Base-by-base conservation (phyloP, 2,329 filamentous ascomycete species). In the Clonostachys solani region DNA sequence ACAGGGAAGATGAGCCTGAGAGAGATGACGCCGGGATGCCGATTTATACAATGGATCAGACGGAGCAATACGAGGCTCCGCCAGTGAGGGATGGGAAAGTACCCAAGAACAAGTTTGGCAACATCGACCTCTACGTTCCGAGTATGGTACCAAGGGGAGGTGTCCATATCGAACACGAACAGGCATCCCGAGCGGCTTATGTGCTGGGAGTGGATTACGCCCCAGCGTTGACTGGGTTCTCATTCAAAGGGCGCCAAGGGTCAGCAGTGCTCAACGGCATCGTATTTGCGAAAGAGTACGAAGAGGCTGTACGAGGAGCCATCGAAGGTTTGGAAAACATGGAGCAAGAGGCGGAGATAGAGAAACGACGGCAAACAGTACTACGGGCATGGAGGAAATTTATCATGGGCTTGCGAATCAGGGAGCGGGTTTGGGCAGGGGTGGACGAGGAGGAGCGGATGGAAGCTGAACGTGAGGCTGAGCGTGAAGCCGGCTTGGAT, bases 31-130 rank as follows among this genome's bases (percentile, higher is more conserved):
- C 61, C 2, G 79, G 77, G 3, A 80, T 72, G 2, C 82, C 83
- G 2, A 65, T 86, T 2, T 87, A 80, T 57, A 81, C 73, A 0
- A 61, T 74, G 16, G 76, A 81, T 9, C 83, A 90, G 59, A 89
- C 92, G 0, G 79, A 86, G 13, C 50, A 84, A 0, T 97, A 95
- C 64, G 67, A 80, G 12, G 81, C 92, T 1, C 87, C 89, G 1
- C 85, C 90, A 0, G 84, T 97, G 2, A 73, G 87, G 5, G 69
- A 83, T 45, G 92, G 91, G 1, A 73, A 75, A 12, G 78, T 97
- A 2, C 92, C 94, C 0, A 92, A 89, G 67, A 99, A 99, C 61
- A 84, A 86, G 16, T 99, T 90, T 64, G 91, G 91, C 12, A 99
- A 99, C 60, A 85, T 97, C 49, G 94, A 97, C 59, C 80, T 95